Evolutionary conservation across 768 basidiomycete genomes (phyloP), one percentile per base, ranked within the genome.

Genomic region (Rhodotorula taiwanensis): DNA sequence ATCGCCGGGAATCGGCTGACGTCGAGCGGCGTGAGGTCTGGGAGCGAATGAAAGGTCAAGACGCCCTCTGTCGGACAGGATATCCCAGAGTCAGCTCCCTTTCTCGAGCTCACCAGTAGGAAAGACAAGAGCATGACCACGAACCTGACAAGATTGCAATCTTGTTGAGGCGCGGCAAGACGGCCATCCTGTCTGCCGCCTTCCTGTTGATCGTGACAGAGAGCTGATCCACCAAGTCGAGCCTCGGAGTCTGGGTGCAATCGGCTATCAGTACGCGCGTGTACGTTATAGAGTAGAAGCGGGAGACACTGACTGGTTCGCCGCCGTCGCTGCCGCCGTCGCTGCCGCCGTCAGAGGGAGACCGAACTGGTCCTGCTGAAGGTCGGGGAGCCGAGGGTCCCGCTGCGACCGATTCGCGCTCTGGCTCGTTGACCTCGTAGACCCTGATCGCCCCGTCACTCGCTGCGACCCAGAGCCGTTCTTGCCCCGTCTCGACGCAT

Each of bases 1-100:
- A 97, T 80, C 4, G 92, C 86, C 60, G 86, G 86, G 65, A 88
- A 84, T 21, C 77, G 67, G 16, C 77, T 79, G 7, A 77, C 76
- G 10, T 84, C 80, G 0, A 88, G 80, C 1, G 83, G 81, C 62
- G 92, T 88, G 25, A 97, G 81, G 7, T 84, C 82, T 2, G 94
- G 92, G 1, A 93, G 78, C 0, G 83, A 81, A 70, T 88, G 88
- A 73, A 95, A 86, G 73, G 87, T 82, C 6, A 98, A 76, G 66
- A 76, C 76, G 18, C 77, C 76, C 45, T 79, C 79, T 76, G 70
- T 14, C 39, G 27, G 25, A 63, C 31, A 9, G 36, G 48, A 34
- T n/a, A n/a, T n/a, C n/a, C n/a, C n/a, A n/a, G n/a, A n/a, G n/a
- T n/a, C n/a, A n/a, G n/a, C n/a, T n/a, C n/a, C n/a, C n/a, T n/a